Conservation (phyloP, 306 rosid genomes). For the Corylus heterophylla region DNA sequence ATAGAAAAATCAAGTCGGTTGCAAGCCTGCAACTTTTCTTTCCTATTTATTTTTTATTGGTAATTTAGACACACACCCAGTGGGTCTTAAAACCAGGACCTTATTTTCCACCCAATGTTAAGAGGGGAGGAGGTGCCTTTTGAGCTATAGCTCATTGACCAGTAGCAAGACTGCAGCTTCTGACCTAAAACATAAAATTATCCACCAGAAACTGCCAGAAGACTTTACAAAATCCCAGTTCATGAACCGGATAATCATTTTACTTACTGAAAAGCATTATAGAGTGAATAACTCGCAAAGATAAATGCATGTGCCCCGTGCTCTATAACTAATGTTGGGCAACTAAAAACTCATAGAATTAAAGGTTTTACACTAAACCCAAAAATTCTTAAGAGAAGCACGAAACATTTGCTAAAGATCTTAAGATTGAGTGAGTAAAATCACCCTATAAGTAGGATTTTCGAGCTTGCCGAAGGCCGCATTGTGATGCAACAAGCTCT, state of each 20-base stretch:
- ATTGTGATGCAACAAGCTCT: background rate
- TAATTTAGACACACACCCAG: background rate
- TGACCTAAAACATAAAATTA: background rate
- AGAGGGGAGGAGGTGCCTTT: background rate
- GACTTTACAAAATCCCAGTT: background rate
- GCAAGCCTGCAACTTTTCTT: background rate
- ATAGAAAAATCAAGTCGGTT: background rate
- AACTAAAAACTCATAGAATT: background rate
- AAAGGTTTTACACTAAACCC: background rate
- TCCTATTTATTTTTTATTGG: background rate
- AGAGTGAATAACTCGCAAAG: background rate
- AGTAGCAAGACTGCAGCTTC: background rate
- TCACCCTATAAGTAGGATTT: background rate
- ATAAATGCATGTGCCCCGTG: background rate
- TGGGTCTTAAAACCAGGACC: background rate
- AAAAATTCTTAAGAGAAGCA: background rate
- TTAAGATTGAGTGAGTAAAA: background rate
- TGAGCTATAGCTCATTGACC: background rate
- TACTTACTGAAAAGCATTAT: background rate
- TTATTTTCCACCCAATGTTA: background rate
- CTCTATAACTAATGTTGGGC: background rate
- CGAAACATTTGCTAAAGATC: background rate
- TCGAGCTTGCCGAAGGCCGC: background rate
- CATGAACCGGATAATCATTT: background rate
- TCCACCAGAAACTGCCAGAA: slow-evolving; percentile 1